These are phyloP conservation scores for Corinectria fuckeliana DNA, from an alignment of 2,329 filamentous ascomycete genomes.

Conservation along the genomic window DNA sequence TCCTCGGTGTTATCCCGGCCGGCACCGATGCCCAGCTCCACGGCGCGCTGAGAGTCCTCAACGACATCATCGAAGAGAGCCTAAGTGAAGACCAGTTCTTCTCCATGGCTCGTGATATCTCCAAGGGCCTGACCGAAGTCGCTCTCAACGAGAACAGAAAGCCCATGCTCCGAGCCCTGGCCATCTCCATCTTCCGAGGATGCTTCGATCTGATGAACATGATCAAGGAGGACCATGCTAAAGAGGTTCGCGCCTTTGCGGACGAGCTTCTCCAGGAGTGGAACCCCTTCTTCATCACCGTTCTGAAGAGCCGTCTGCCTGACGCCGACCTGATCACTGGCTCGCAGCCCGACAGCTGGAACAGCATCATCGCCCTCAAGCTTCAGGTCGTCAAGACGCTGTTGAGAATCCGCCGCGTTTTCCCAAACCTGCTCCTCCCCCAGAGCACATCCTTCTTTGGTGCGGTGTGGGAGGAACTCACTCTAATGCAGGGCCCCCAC, in stretches of 20 bases:
- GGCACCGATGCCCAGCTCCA: constrained; percentile 83
- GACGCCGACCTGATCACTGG: constrained; percentile 58
- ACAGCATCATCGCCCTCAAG: constrained; percentile 85
- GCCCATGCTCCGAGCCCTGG: constrained; percentile 78
- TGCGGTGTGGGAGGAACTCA: constrained; percentile 88
- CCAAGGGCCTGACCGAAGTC: constrained; percentile 82
- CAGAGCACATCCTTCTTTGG: constrained; percentile 86
- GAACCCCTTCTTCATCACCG: constrained; percentile 86
- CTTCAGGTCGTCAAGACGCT: constrained; percentile 93
- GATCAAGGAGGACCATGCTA: constrained; percentile 91
- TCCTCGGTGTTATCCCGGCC: constrained; percentile 78
- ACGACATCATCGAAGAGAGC: constrained; percentile 90
- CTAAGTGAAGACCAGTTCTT: constrained; percentile 97
- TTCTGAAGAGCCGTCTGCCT: constrained; percentile 78
- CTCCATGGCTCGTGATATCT: constrained; percentile 81
- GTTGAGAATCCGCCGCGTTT: constrained; percentile 85
- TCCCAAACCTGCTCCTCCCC: constrained; percentile 80
- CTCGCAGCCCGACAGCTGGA: constrained; percentile 72
- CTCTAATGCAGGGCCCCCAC: constrained; percentile 73
- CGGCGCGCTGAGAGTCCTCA: constrained; percentile 85
- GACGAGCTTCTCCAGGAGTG: constrained; percentile 83
- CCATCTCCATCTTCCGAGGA: constrained; percentile 86
- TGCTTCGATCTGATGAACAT: constrained; percentile 97
- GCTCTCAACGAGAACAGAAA: constrained; percentile 78
- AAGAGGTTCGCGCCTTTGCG: constrained; percentile 85